Base-by-base conservation (phyloP, 306 rosid genomes). In the Ormosia semicastrata region DNA sequence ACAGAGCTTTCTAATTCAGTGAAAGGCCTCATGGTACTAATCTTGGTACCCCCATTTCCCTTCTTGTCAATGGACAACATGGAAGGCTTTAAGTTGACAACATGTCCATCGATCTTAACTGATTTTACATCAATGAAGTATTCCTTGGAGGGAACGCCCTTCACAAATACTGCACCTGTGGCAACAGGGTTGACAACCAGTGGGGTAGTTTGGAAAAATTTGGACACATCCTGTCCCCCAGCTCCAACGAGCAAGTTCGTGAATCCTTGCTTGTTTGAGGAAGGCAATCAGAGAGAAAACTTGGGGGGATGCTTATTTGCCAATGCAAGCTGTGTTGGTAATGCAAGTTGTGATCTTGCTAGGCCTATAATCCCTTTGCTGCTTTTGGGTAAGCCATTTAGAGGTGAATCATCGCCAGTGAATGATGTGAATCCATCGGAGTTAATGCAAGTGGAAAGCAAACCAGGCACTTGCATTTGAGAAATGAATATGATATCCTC, bases 41-140 rank as follows among this genome's bases (percentile, higher is more conserved):
- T 46, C 37, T 77, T 82, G 44, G 80, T 81, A 30, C 81, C 72
- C 3, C 85, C 85, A 30, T 73, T 57, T 49, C 81, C 81, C 29
- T 76, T 63, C 0, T 76, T 76, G 46, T 63, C 50, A 76, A 67
- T 73, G 6, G 70, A 44, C 10, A 78, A 33, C 47, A 79, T 39
- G 13, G 84, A 76, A 63, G 82, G 52, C 15, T 85, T 73, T 1
- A 75, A 32, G 49, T 64, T 78, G n/a, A 85, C 66, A 63, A 67
- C 73, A 12, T 57, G 18, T 1, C 59, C 68, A 79, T 77, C 78
- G 2, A 85, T 82, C 32, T 58, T 72, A 53, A 85, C 59, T 1
- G 86, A 15, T 37, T 32, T 76, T 37, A 76, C 71, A 76, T 76
- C 81, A 63, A 76, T 34, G 37, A 63, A 76, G 50, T 76, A 76